phyloP scores from a whole-genome alignment of 495 filamentous ascomycete species.

The Penicillium daleae region DNA sequence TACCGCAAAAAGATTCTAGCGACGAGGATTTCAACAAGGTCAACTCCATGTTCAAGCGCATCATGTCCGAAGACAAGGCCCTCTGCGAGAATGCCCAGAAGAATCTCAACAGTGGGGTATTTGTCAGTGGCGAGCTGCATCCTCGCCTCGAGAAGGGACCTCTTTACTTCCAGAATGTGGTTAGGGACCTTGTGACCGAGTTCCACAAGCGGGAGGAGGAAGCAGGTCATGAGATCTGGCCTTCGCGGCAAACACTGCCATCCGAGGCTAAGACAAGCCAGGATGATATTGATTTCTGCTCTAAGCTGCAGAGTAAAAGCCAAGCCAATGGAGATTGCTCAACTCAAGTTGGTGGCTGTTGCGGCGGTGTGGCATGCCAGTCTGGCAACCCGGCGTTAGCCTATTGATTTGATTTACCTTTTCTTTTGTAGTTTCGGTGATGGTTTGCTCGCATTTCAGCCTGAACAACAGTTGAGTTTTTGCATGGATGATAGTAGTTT shows the following conservation, averaged over 20 bases:
- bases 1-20: conserved; percentile 48
- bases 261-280: conserved; percentile 31
- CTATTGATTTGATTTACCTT: conserved; percentile 10
- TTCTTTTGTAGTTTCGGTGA: background rate
- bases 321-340: conserved; percentile 17
- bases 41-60: conserved; percentile 46
- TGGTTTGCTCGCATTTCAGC: conserved; percentile 10
- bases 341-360: conserved; percentile 24
- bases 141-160: conserved; percentile 49
- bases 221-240: conserved; percentile 49
- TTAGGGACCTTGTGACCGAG: conserved; percentile 42
- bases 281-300: conserved; percentile 47
- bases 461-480: background rate
- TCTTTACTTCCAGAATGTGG: conserved; percentile 49
- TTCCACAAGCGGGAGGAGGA: conserved; percentile 47
- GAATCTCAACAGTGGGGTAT: conserved; percentile 48
- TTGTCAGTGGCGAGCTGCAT: conserved; percentile 50
- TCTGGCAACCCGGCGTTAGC: conserved; percentile 24
- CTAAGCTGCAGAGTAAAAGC: conserved; percentile 30
- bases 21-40: conserved; percentile 50
- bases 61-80: conserved; percentile 51
- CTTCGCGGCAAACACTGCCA: conserved; percentile 47
- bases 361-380: conserved; percentile 29
- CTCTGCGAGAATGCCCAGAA: conserved; percentile 48
- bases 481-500: background rate